phyloP scores from a whole-genome alignment of 768 basidiomycete genomes.

The Hygrophoropsis aurantiaca region DNA sequence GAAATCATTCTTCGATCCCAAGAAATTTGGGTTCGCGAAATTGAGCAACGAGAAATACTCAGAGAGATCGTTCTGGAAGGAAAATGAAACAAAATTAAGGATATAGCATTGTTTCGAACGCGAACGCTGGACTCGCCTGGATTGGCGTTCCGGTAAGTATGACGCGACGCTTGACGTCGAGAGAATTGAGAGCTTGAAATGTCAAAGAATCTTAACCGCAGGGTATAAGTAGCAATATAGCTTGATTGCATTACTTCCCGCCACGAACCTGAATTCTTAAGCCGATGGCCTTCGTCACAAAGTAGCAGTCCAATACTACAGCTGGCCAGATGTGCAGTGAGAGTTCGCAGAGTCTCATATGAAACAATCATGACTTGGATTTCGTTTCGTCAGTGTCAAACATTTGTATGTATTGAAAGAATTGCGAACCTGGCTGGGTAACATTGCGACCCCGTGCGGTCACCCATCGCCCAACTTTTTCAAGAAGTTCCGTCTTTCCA shows the following conservation, averaged over 20 bases:
- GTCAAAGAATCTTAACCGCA: constrained; percentile 75
- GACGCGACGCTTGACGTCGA: constrained; percentile 88
- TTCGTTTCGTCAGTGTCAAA: neutral
- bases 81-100: neutral
- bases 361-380: constrained; percentile 93
- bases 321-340: constrained; percentile 71
- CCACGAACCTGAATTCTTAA: constrained; percentile 90
- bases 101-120: constrained; percentile 6
- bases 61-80: constrained; percentile 80
- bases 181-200: constrained; percentile 76
- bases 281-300: constrained; percentile 94
- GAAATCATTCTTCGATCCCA: constrained; percentile 88
- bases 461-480: constrained; percentile 86
- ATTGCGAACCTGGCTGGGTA: constrained; percentile 76
- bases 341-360: constrained; percentile 89
- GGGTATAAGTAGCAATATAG: constrained; percentile 1
- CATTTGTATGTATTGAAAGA: constrained; percentile 1
- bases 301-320: constrained; percentile 90
- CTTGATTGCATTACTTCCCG: constrained; percentile 2
- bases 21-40: constrained; percentile 89
- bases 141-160: constrained; percentile 95
- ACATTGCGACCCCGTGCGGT: constrained; percentile 86
- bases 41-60: constrained; percentile 93
- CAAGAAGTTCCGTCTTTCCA: constrained; percentile 75
- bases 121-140: constrained; percentile 49